Conservation (phyloP, 768 basidiomycete genomes). For the Leccinum arenicola region DNA sequence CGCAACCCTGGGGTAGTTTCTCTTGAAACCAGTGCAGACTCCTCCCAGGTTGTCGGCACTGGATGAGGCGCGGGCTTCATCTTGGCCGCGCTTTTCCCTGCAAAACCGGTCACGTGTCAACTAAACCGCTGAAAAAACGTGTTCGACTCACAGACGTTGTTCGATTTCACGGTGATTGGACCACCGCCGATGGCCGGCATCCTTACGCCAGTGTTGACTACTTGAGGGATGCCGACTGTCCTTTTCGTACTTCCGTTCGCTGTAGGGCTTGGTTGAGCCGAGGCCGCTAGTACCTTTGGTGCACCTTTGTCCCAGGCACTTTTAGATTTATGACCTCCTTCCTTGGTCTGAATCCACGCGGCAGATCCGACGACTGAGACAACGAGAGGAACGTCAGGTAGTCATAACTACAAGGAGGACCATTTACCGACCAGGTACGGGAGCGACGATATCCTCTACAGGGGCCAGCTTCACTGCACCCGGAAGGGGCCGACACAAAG, state of each 20-base stretch:
- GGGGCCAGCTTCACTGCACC: constrained; percentile 26
- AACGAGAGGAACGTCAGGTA: constrained; percentile 1
- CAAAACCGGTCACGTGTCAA: neutral
- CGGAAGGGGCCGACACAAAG: constrained; percentile 46
- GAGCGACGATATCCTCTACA: constrained; percentile 21
- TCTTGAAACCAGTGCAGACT: constrained; percentile 15
- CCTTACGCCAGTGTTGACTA: constrained; percentile 1
- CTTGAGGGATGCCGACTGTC: constrained; percentile 6
- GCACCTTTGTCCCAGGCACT: constrained; percentile 21
- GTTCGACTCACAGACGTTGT: constrained; percentile 28
- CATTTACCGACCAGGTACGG: constrained; percentile 31
- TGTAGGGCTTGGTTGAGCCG: constrained; percentile 11
- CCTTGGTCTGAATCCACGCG: constrained; percentile 24
- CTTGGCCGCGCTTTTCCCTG: constrained; percentile 17
- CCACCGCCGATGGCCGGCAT: constrained; percentile 30
- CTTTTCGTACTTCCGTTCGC: constrained; percentile 25
- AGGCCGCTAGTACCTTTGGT: constrained; percentile 7
- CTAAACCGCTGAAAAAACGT: no score
- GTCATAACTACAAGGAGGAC: neutral
- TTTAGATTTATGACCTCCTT: constrained; percentile 3
- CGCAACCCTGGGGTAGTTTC: constrained; percentile 13
- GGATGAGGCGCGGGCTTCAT: constrained; percentile 1
- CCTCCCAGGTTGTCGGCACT: constrained; percentile 21
- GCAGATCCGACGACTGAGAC: constrained; percentile 29
- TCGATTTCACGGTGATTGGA: constrained; percentile 23